A percentile compares a stretch with the other conserved stretches of the same genome.
These are phyloP conservation scores for Sarocladium strictum DNA, from an alignment of 2,329 filamentous ascomycete species.

Conservation along the genomic window DNA sequence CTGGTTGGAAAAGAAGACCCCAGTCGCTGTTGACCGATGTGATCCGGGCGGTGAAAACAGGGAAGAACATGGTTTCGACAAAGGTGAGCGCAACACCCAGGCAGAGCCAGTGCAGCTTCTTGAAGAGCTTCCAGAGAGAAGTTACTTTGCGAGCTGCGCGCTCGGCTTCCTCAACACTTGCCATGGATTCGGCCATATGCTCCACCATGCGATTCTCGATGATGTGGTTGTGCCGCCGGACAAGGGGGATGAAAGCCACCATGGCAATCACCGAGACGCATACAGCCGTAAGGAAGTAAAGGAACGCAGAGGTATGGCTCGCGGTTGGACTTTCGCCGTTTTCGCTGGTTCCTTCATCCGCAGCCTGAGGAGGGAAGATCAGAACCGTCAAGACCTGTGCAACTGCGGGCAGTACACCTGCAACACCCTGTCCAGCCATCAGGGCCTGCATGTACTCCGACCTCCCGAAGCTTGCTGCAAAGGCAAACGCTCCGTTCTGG, in stretches of 20 bases:
- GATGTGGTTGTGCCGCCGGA: constrained; percentile 52
- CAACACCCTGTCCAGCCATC: constrained; percentile 90
- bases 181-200: constrained; percentile 43
- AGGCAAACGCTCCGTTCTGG: constrained; percentile 93
- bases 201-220: constrained; percentile 42
- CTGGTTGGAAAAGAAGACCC: constrained; percentile 59
- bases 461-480: constrained; percentile 76
- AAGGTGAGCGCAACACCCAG: constrained; percentile 78
- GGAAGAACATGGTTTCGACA: constrained; percentile 85
- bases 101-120: constrained; percentile 73
- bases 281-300: constrained; percentile 88
- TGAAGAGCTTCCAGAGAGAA: constrained; percentile 59
- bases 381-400: constrained; percentile 83
- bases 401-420: constrained; percentile 81
- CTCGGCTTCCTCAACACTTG: constrained; percentile 47
- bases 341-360: constrained; percentile 16
- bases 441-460: constrained; percentile 92
- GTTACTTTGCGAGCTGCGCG: constrained; percentile 42
- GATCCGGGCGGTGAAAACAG: constrained; percentile 75
- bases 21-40: constrained; percentile 31
- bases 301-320: constrained; percentile 59
- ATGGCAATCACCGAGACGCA: constrained; percentile 65
- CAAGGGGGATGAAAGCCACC: constrained; percentile 67
- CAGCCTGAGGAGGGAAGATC: constrained; percentile 35
- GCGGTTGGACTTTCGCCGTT: constrained; percentile 16